These are phyloP conservation scores for Xylaria sp. DNA, from an alignment of 2,329 filamentous ascomycete genomes.

Conservation along the genomic window DNA sequence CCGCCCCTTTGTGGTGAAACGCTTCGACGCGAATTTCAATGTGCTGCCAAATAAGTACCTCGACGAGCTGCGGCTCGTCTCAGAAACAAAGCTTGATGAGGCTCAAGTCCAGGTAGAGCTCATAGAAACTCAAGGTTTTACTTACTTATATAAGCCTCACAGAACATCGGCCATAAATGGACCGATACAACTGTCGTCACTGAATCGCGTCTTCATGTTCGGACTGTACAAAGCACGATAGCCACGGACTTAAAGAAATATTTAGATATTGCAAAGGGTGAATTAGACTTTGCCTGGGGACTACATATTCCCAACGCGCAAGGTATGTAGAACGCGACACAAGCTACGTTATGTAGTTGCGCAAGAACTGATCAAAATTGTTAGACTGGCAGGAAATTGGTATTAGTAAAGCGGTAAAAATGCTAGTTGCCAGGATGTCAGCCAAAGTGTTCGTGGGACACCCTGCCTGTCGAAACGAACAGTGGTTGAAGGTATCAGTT, in stretches of 20 bases:
- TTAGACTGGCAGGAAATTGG: conserved; percentile 33
- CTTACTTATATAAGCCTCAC: background rate
- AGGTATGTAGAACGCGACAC: conserved; percentile 1
- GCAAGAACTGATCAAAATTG: background rate
- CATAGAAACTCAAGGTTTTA: background rate
- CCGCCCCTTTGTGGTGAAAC: conserved; percentile 21
- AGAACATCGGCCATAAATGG: conserved; percentile 29
- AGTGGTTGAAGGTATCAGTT: conserved; percentile 21
- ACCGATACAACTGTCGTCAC: conserved; percentile 10
- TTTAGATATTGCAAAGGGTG: conserved; percentile 12
- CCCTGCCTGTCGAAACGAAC: conserved; percentile 30
- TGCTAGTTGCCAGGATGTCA: conserved; percentile 28
- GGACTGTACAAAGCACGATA: conserved; percentile 21
- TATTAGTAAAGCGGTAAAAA: conserved; percentile 26
- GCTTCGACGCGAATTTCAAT: conserved; percentile 15
- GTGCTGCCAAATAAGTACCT: conserved; percentile 21
- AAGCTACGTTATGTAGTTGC: too few species aligned
- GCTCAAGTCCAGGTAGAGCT: conserved; percentile 10
- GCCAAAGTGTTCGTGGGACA: conserved; percentile 36
- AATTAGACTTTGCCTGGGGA: conserved; percentile 29
- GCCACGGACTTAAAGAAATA: conserved; percentile 22
- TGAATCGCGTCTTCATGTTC: conserved; percentile 30
- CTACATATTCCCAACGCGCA: conserved; percentile 10
- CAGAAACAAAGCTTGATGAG: background rate
- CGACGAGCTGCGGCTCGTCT: conserved; percentile 10